These are phyloP conservation scores for Alternaria sp. DNA, from an alignment of 2,329 filamentous ascomycete species.

Conservation along the genomic window DNA sequence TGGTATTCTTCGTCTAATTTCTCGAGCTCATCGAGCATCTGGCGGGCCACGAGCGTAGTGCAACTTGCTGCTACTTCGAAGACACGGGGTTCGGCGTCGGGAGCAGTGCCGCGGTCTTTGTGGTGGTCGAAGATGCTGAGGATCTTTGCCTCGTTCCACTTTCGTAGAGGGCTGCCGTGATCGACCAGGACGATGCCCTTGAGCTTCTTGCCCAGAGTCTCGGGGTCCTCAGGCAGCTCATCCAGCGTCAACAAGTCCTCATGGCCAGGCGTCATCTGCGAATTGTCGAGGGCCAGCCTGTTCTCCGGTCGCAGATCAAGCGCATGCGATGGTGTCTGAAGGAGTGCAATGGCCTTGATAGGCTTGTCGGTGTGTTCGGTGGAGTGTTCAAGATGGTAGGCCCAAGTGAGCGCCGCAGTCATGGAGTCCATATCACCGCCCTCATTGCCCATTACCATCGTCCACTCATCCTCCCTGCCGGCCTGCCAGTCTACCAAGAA, in stretches of 20 bases:
- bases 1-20: constrained; percentile 54
- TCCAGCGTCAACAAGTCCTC: constrained; percentile 56
- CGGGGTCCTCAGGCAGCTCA: constrained; percentile 55
- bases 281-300: constrained; percentile 53
- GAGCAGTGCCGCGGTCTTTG: constrained; percentile 51
- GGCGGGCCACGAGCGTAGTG: constrained; percentile 54
- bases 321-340: constrained; percentile 55
- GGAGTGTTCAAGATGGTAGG: constrained; percentile 56
- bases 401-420: constrained; percentile 56
- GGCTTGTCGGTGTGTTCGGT: constrained; percentile 52
- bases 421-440: constrained; percentile 55
- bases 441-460: constrained; percentile 56
- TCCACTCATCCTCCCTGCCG: constrained; percentile 52
- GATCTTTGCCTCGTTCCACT: constrained; percentile 54
- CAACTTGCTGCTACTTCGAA: constrained; percentile 55
- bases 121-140: constrained; percentile 57
- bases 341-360: constrained; percentile 54
- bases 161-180: constrained; percentile 51
- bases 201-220: constrained; percentile 52
- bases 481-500: constrained; percentile 58
- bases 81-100: constrained; percentile 52
- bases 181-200: constrained; percentile 57
- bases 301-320: constrained; percentile 58
- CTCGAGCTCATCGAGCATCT: constrained; percentile 57
- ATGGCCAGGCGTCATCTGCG: constrained; percentile 55